These are phyloP conservation scores for Eimeria praecox DNA, from an alignment of 169 alveolate species.

Conservation along the genomic window DNA sequence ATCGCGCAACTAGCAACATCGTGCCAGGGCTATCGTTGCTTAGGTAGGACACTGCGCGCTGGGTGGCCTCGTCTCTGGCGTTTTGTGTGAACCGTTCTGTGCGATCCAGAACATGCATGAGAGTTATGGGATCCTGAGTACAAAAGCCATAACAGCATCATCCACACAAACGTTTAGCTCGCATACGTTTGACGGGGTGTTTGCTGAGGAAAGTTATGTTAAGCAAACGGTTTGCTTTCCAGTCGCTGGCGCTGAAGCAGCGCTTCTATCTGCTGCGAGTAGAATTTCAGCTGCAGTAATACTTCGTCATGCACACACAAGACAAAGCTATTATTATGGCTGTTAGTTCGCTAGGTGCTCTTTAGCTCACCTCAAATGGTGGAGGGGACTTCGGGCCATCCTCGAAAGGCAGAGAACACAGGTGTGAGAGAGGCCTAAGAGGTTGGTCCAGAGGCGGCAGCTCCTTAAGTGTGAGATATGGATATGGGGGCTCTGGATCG, in stretches of 20 bases:
- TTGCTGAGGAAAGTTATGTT: neutral
- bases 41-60: constrained; percentile 25
- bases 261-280: neutral
- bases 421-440: constrained; percentile 17
- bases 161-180: neutral
- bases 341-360: neutral
- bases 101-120: constrained; percentile 59
- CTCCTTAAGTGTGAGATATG: constrained; percentile 35
- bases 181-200: neutral
- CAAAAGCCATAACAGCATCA: constrained; percentile 10
- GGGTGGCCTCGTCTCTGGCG: constrained; percentile 58
- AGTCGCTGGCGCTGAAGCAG: neutral
- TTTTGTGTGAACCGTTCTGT: neutral
- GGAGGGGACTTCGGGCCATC: constrained; percentile 19
- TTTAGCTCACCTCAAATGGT: constrained; percentile 30
- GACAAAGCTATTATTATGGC: neutral
- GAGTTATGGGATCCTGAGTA: constrained; percentile 16
- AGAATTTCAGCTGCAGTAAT: neutral
- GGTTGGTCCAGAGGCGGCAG: constrained; percentile 51
- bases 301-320: neutral
- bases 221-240: neutral
- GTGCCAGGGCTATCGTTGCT: constrained; percentile 53
- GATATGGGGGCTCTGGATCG: constrained; percentile 49
- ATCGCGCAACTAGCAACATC: constrained; percentile 60
- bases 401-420: constrained; percentile 13